Conservation (phyloP, 768 basidiomycete genomes). For the Tricholoma sp. region DNA sequence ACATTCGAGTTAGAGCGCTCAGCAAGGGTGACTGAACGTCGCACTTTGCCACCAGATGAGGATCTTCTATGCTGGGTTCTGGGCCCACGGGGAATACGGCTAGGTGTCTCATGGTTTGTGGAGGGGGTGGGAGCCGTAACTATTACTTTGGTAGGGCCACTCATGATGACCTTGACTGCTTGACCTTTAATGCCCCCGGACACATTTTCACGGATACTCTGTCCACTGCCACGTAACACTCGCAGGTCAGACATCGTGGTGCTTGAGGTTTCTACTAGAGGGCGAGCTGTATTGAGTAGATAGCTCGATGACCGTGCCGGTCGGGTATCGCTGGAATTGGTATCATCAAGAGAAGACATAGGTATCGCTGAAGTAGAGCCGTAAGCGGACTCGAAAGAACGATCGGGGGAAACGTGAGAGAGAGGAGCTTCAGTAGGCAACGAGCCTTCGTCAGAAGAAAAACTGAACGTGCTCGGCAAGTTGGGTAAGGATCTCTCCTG, state of each 20-base stretch:
- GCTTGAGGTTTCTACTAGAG: background rate
- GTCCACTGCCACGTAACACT: background rate
- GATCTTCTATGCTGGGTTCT: constrained; percentile 30
- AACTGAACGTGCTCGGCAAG: constrained; percentile 35
- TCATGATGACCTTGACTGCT: constrained; percentile 39
- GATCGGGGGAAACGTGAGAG: constrained; percentile 26
- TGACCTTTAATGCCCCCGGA: constrained; percentile 19
- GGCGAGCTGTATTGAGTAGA: background rate
- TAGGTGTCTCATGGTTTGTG: constrained; percentile 26
- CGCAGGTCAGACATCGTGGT: background rate
- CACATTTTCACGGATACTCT: constrained; percentile 9
- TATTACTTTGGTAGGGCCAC: constrained; percentile 45
- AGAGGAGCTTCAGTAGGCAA: constrained; percentile 14
- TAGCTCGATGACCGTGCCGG: background rate
- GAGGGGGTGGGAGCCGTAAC: constrained; percentile 51
- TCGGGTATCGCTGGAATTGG: constrained; percentile 1
- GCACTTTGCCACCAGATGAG: constrained; percentile 21
- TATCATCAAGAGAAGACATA: constrained; percentile 11
- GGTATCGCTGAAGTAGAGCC: constrained; percentile 17
- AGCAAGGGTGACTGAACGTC: constrained; percentile 23
- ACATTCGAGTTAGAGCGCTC: constrained; percentile 19
- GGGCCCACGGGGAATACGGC: constrained; percentile 40
- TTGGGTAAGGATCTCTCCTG: constrained; percentile 36
- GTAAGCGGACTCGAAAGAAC: constrained; percentile 13
- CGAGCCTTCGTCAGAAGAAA: constrained; percentile 30